Evolutionary conservation across 148 eudicot species (phyloP), one percentile per base, ranked within the genome.

Genomic region (Vaccinium myrtillus): DNA sequence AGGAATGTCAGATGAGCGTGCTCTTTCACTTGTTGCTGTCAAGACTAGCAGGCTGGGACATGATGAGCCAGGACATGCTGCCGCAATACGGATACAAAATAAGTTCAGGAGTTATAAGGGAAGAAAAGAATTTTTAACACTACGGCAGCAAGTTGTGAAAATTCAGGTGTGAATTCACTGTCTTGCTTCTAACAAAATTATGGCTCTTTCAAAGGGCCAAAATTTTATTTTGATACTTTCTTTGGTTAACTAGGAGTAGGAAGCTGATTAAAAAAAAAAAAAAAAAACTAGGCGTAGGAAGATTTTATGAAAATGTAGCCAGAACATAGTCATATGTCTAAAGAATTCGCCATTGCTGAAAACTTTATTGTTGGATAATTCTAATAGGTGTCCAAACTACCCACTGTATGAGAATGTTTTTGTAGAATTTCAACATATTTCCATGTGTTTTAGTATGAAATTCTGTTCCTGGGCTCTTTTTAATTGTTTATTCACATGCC

Each of bases 51-150:
- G 88, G 84, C 83, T 84, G 5, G 91, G 90, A 30, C 89, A 79
- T 87, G 89, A 90, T 78, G 94, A 82, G 85, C 97, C 91, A 6
- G 91, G 81, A 27, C 92, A 91, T 56, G 83, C 93, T 83, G 98
- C 97, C 76, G 98, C 97, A 12, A 73, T 85, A 48, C 90, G 90
- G 21, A 95, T 95, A 84, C 98, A 95, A 80, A 91, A 92, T 65
- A 94, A 92, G 84, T 95, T 89, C 83, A 92, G 97, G 10, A 84
- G 97, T 85, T 95, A 93, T 90, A 95, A 94, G 81, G 91, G 93
- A 21, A 91, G 98, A 82, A 94, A 84, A 86, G 94, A 94, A 48
- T 95, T 90, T 78, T 79, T 95, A 75, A 86, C 85, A 49, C 88
- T 92, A 84, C 89, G 95, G 75, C 93, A 92, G 81, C 86, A 87